phyloP scores from a whole-genome alignment of 441 rosid genomes.

The Mallotus japonicus region DNA sequence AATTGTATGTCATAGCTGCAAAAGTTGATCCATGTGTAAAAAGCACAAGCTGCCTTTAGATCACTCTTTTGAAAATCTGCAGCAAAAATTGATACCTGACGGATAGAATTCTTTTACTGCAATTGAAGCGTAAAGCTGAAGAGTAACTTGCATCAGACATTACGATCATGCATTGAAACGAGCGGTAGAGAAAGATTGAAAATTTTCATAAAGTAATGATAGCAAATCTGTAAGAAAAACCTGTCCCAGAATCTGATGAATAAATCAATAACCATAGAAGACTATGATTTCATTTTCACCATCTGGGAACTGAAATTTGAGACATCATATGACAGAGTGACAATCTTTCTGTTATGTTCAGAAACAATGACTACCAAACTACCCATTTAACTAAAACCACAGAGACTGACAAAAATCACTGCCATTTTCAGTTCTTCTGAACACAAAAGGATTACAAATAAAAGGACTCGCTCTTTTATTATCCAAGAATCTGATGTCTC shows the following conservation, averaged over 20 bases:
- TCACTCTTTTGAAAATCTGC: slow-evolving; percentile 9
- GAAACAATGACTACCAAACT: slow-evolving; percentile 3
- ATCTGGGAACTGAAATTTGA: neutral
- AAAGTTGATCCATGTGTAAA: slow-evolving; percentile 12
- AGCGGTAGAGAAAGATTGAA: neutral
- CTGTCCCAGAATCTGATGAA: neutral
- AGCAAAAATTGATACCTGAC: neutral
- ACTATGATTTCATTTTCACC: neutral
- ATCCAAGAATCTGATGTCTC: slow-evolving; percentile 29
- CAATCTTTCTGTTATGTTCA: slow-evolving; percentile 6
- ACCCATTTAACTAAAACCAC: slow-evolving; percentile 15
- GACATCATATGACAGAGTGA: neutral
- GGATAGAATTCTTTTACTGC: neutral
- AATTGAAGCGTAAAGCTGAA: slow-evolving; percentile 1
- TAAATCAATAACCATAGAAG: neutral
- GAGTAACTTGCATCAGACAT: neutral
- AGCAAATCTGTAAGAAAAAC: neutral
- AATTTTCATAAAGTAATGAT: slow-evolving; percentile 1
- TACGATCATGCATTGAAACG: neutral
- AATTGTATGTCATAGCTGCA: slow-evolving; percentile 3
- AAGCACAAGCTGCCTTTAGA: slow-evolving; percentile 10
- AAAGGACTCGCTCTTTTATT: neutral
- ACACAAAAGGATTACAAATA: neutral
- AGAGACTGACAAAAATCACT: slow-evolving; percentile 18
- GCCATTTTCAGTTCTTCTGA: slow-evolving; percentile 15